These are phyloP conservation scores for Mycena polygramma DNA, from an alignment of 768 basidiomycete genomes.

Conservation along the genomic window DNA sequence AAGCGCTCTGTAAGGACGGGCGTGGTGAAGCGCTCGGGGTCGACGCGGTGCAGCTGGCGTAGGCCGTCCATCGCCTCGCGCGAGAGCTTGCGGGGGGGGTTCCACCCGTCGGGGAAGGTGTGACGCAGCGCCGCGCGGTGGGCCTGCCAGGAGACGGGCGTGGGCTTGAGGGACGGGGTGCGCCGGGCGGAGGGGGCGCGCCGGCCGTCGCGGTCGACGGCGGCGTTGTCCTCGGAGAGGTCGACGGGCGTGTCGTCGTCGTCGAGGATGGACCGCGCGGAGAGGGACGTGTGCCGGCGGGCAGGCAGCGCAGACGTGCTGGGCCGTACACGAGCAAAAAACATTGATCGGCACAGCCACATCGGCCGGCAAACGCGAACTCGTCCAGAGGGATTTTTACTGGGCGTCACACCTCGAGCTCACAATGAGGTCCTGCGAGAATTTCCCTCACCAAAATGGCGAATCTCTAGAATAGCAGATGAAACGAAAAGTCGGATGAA, in stretches of 20 bases:
- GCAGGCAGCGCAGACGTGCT: neutral
- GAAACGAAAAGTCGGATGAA: too few species aligned
- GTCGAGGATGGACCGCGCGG: slow-evolving; percentile 60
- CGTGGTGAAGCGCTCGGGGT: too few species aligned
- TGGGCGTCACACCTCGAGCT: too few species aligned
- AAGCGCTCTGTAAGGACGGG: too few species aligned
- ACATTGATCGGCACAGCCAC: slow-evolving; percentile 8
- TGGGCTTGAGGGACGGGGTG: slow-evolving; percentile 31
- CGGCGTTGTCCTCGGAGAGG: slow-evolving; percentile 65
- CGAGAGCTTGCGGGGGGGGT: slow-evolving; percentile 83
- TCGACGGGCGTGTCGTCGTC: slow-evolving; percentile 61
- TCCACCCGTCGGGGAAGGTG: slow-evolving; percentile 78
- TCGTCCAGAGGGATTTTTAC: too few species aligned
- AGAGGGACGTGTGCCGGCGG: slow-evolving; percentile 8
- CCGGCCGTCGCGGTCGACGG: slow-evolving; percentile 36
- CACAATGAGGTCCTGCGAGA: too few species aligned
- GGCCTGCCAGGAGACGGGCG: slow-evolving; percentile 61
- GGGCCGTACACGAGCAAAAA: slow-evolving; percentile 1
- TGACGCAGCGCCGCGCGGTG: slow-evolving; percentile 67
- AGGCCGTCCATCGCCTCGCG: slow-evolving; percentile 90
- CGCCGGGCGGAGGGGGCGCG: too few species aligned
- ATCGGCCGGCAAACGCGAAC: too few species aligned
- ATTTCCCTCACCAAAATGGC: too few species aligned
- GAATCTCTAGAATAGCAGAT: too few species aligned
- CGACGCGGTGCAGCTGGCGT: slow-evolving; percentile 72